Percentiles rank a stretch among this genome's conserved stretches.
phyloP scores from a whole-genome alignment of 179 eudicot species.

The Beta lomatogona region DNA sequence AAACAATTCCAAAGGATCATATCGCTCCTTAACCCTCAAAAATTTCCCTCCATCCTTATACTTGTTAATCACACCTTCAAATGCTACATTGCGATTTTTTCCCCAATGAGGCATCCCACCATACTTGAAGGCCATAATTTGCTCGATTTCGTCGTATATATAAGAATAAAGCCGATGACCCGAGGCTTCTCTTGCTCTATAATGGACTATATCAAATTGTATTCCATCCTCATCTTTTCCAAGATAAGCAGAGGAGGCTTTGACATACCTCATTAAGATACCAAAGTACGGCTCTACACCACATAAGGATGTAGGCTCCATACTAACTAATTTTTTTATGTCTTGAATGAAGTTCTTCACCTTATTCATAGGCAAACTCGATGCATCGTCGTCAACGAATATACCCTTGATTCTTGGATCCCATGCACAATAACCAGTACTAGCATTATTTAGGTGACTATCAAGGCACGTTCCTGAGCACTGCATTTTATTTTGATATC shows the following conservation, averaged over 20 bases:
- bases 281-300: not conserved
- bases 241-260: constrained; percentile 21
- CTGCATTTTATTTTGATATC: constrained; percentile 34
- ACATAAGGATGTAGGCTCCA: too few relatives aligned
- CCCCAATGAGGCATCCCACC: constrained; percentile 12
- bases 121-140: constrained; percentile 30
- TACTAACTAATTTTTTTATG: constrained; percentile 18
- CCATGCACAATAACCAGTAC: constrained; percentile 29
- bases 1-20: constrained; percentile 27
- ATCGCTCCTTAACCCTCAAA: constrained; percentile 16
- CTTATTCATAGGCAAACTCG: constrained; percentile 16
- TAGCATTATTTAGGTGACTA: not conserved
- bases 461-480: constrained; percentile 26
- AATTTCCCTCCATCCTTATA: constrained; percentile 21
- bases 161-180: constrained; percentile 23
- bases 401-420: constrained; percentile 32
- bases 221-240: constrained; percentile 31
- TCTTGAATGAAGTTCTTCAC: constrained; percentile 34
- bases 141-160: constrained; percentile 30
- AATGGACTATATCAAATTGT: constrained; percentile 28
- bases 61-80: constrained; percentile 17
- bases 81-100: constrained; percentile 31
- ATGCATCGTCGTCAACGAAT: constrained; percentile 19
- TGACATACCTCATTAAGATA: constrained; percentile 27
- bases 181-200: constrained; percentile 17